Base-by-base conservation (phyloP, 371 early-diverging fungal species). In the Mortierella sp. region DNA sequence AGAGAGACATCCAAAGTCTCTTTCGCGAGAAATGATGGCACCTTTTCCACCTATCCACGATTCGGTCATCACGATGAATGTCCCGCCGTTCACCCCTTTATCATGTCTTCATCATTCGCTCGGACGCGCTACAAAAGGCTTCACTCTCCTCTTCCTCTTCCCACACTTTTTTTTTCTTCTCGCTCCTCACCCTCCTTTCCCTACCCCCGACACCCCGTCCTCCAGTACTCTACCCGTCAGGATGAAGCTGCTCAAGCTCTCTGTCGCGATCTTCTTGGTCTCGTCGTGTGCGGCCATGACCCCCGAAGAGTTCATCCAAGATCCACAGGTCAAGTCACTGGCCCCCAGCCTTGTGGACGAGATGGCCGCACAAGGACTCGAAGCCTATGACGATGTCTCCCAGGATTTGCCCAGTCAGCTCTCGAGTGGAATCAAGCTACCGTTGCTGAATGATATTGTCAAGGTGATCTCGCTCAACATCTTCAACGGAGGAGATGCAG, bases 181-280 rank as follows among this genome's bases (percentile, higher is more conserved):
- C 34, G n/a, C 7, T 24, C 13, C 5, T 44, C 17, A 24, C 19
- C 28, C 41, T 22, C 13, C 25, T 47, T 6, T 27, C n/a, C 8
- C 27, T 25, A 28, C n/a, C 9, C 21, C 43, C 37, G n/a, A 34
- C 34, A 4, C 34, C 4, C 34, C 34, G 34, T 34, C 10, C n/a
- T n/a, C 41, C 16, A 41, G 17, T 41, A 16, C 6, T 41, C 6
- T 16, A 41, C 3, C 16, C 17, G 13, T 47, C 25, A 47, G 14
- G 22, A 70, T 77, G 77, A 77, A 63, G 57, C 47, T 61, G 9
- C 66, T 69, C 44, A 57, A 34, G 43, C 66, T 77, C 57, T 70
- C 77, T 7, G 27, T 77, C 43, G 77, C 66, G 3, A 45, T 56
- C 14, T 31, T 62, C 44, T 25, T 77, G 51, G 70, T 66, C 44